Evolutionary conservation across 129 eudicot genomes (phyloP).

Genomic region (Artemisia tridentata): DNA sequence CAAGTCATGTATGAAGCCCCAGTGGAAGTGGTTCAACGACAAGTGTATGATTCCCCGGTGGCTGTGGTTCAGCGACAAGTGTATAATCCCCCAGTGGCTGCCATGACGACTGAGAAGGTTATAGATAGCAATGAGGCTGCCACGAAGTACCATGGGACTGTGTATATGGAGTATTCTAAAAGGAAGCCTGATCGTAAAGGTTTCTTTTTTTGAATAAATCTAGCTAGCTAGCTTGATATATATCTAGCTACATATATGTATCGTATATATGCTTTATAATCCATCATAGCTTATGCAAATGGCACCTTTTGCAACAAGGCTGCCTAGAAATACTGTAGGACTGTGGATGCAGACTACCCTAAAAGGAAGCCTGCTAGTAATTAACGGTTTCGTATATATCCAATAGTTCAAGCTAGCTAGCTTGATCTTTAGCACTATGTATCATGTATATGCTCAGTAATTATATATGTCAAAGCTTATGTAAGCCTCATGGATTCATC

Average conservation of each 20-base stretch:
- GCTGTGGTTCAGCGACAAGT: conserved; percentile 11
- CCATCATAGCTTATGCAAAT: too few relatives aligned
- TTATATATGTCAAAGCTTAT: background rate
- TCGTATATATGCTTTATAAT: background rate
- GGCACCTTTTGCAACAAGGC: too few relatives aligned
- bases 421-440: too few relatives aligned
- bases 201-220: conserved; percentile 19
- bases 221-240: background rate
- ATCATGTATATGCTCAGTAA: too few relatives aligned
- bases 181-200: conserved; percentile 30
- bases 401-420: too few relatives aligned
- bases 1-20: too few relatives aligned
- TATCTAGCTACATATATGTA: background rate
- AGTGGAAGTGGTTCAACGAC: too few relatives aligned
- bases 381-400: too few relatives aligned
- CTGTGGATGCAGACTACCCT: too few relatives aligned
- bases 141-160: conserved; percentile 31
- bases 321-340: too few relatives aligned
- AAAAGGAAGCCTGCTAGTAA: too few relatives aligned
- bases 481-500: conserved; percentile 13
- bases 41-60: too few relatives aligned
- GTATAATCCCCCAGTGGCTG: conserved; percentile 2
- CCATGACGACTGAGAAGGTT: conserved; percentile 21
- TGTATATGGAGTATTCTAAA: conserved; percentile 35
- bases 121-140: conserved; percentile 34